Evolutionary conservation across 2,329 filamentous ascomycete genomes (phyloP).

Genomic region (Alternaria viburni): DNA sequence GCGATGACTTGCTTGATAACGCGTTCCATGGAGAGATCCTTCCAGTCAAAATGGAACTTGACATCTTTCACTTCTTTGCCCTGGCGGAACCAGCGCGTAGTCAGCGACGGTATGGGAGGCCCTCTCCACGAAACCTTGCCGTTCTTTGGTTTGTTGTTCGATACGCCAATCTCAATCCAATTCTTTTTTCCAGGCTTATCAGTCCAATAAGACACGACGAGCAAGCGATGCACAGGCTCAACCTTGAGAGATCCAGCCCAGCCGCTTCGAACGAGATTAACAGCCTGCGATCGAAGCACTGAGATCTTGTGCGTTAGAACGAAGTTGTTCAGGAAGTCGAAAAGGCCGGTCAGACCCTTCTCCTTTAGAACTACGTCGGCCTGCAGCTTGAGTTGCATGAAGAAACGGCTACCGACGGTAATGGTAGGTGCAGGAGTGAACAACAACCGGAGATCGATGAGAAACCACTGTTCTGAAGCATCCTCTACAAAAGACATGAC

Average conservation of each 20-base stretch:
- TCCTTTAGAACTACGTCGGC: conserved; percentile 74
- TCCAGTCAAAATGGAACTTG: conserved; percentile 71
- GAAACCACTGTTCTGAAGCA: conserved; percentile 83
- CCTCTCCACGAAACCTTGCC: conserved; percentile 45
- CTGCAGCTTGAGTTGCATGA: conserved; percentile 70
- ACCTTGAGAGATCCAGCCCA: conserved; percentile 83
- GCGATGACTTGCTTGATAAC: conserved; percentile 78
- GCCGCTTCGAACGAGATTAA: conserved; percentile 69
- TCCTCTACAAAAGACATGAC: conserved; percentile 89
- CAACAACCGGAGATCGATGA: conserved; percentile 86
- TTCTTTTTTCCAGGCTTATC: conserved; percentile 74
- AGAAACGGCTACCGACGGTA: conserved; percentile 63
- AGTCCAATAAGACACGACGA: conserved; percentile 92
- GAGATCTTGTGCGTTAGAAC: conserved; percentile 89
- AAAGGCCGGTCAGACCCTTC: conserved; percentile 79
- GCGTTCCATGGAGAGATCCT: conserved; percentile 73
- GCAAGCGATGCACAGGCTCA: conserved; percentile 78
- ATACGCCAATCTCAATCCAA: conserved; percentile 88
- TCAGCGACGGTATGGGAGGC: conserved; percentile 52
- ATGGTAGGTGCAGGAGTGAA: conserved; percentile 73
- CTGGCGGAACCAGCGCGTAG: conserved; percentile 82
- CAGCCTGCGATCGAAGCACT: conserved; percentile 78
- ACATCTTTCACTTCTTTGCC: conserved; percentile 74
- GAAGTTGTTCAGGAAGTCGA: conserved; percentile 85
- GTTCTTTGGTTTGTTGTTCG: conserved; percentile 62